A percentile compares a stretch with the other conserved stretches of the same genome.
Conservation (phyloP, 208 protist species). For the Porcisia deanei region DNA sequence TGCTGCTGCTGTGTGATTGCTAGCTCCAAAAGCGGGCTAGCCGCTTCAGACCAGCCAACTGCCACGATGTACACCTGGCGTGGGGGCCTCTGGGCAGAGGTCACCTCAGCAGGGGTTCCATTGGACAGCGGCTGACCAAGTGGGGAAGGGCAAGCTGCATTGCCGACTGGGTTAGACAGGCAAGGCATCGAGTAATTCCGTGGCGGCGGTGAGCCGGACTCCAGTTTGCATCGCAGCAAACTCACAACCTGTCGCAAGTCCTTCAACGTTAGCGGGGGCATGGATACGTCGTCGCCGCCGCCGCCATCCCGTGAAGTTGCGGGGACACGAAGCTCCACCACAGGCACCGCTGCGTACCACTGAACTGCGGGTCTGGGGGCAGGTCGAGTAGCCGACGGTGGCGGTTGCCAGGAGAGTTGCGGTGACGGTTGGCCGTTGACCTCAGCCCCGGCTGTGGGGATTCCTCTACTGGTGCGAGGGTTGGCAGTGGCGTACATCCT, state of each 20-base stretch:
- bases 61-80: slow-evolving; percentile 29
- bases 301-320: background rate
- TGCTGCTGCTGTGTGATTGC: slow-evolving; percentile 36
- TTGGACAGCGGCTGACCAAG: background rate
- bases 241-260: slow-evolving; percentile 18
- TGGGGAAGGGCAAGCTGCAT: background rate
- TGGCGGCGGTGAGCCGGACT: background rate
- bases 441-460: background rate
- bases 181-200: background rate
- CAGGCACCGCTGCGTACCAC: slow-evolving; percentile 24
- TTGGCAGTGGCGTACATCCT: background rate
- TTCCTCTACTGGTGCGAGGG: background rate
- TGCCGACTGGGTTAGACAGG: background rate
- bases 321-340: slow-evolving; percentile 16
- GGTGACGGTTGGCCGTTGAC: background rate
- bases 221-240: slow-evolving; percentile 8
- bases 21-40: slow-evolving; percentile 42
- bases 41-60: slow-evolving; percentile 45
- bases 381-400: background rate
- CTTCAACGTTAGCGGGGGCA: slow-evolving; percentile 14
- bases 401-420: background rate
- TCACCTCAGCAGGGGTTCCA: background rate
- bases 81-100: background rate
- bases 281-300: slow-evolving; percentile 13
- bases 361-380: background rate